Percentiles rank a stretch among this genome's conserved stretches.
Evolutionary conservation across 1,139 yeast genomes (phyloP).

Genomic region (Suhomyces yuchorum): DNA sequence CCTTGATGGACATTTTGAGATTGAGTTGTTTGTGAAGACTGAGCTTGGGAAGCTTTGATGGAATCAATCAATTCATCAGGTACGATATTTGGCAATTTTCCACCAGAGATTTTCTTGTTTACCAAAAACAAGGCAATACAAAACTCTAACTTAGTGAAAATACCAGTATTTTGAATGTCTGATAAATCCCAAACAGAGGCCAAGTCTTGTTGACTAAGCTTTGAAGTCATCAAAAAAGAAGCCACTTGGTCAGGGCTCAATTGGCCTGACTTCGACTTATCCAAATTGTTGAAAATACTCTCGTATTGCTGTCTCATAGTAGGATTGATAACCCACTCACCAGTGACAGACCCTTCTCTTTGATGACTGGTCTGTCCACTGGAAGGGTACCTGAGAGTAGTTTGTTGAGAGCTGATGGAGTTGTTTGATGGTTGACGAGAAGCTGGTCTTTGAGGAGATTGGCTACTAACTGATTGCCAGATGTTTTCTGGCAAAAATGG

Average conservation of each 20-base stretch:
- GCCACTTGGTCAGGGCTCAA: conserved; percentile 84
- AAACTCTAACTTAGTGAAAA: conserved; percentile 78
- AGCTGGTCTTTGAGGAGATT: conserved; percentile 7
- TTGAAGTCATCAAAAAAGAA: conserved; percentile 84
- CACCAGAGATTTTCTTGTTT: conserved; percentile 79
- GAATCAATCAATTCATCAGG: conserved; percentile 55
- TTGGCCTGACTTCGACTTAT: conserved; percentile 61
- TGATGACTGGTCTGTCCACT: conserved; percentile 15
- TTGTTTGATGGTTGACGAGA: conserved; percentile 45
- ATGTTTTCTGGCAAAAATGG: conserved; percentile 63
- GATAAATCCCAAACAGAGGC: conserved; percentile 95
- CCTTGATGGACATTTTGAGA: conserved; percentile 17
- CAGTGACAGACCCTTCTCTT: conserved; percentile 18
- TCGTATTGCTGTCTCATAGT: conserved; percentile 80
- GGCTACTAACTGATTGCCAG: conserved; percentile 54
- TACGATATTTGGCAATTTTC: conserved; percentile 68
- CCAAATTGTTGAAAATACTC: conserved; percentile 73
- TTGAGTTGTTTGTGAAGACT: conserved; percentile 8
- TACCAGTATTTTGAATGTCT: conserved; percentile 85
- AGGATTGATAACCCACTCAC: conserved; percentile 69
- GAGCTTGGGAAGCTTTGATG: conserved; percentile 18
- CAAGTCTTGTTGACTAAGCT: conserved; percentile 77
- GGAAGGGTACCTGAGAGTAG: conserved; percentile 40
- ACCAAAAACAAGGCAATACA: conserved; percentile 93
- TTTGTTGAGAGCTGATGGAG: conserved; percentile 55